Evolutionary conservation across 2,329 filamentous ascomycete genomes (phyloP).

Genomic region (Aspergillus transmontanensis): DNA sequence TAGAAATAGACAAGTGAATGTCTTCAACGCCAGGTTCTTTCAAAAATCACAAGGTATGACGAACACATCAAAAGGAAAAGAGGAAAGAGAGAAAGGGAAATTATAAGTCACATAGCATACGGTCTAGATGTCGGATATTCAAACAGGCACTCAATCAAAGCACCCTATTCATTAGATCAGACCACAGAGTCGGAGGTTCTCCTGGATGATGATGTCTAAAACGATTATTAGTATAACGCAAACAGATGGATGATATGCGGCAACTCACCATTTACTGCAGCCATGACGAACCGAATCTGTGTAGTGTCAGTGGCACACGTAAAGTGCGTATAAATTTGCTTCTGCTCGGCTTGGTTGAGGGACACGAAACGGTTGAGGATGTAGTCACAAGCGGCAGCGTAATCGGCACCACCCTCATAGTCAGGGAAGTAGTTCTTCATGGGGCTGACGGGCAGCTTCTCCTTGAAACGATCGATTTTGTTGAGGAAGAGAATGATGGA

Average conservation of each 20-base stretch:
- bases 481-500: slow-evolving; percentile 74
- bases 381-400: slow-evolving; percentile 94
- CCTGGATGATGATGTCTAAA: slow-evolving; percentile 98
- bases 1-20: slow-evolving; percentile 34
- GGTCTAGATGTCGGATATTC: slow-evolving; percentile 35
- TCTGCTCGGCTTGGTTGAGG: slow-evolving; percentile 97
- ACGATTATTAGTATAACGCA: slow-evolving; percentile 25
- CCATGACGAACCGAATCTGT: slow-evolving; percentile 99
- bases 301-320: slow-evolving; percentile 98
- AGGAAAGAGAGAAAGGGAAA: slow-evolving; percentile 5
- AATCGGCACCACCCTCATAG: slow-evolving; percentile 91
- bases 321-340: slow-evolving; percentile 99
- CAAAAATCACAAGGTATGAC: slow-evolving; percentile 31
- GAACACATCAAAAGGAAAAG: slow-evolving; percentile 22
- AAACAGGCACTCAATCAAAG: slow-evolving; percentile 30
- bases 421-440: slow-evolving; percentile 79
- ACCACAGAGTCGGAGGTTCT: slow-evolving; percentile 95
- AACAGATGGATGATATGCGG: not conserved
- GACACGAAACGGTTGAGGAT: slow-evolving; percentile 98
- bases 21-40: slow-evolving; percentile 37
- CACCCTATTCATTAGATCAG: slow-evolving; percentile 70
- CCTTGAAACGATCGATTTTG: slow-evolving; percentile 76
- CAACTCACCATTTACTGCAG: slow-evolving; percentile 88
- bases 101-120: slow-evolving; percentile 36
- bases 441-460: slow-evolving; percentile 71